Evolutionary conservation across 768 basidiomycete species (phyloP), one percentile per base, ranked within the genome.

Genomic region (Boletales sp.): DNA sequence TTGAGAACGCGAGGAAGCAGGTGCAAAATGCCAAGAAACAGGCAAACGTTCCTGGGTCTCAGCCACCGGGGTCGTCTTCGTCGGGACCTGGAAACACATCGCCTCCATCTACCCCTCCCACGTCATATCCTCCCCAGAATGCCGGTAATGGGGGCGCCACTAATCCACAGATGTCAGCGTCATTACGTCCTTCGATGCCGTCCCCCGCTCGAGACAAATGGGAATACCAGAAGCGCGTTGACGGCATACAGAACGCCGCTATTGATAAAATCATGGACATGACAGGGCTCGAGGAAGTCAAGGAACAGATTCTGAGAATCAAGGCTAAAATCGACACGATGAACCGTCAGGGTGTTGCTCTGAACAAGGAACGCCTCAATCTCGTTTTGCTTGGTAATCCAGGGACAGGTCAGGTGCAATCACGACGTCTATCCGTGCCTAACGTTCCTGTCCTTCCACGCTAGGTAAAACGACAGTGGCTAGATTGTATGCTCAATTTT

Each of bases 381-480:
- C 72, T 78, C 17, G 75, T 73, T 12, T 68, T 88, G 12, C 75
- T 85, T 0, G 86, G 86, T 13, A 88, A 88, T 57, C 86, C 86
- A 4, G 86, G 86, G 9, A 88, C 86, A 63, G 86, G 86, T 86
- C 49, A 27, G 72, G 53, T 30, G 8, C 24, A 27, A 29, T 51
- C 8, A 40, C 7, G 4, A 27, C 4, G 19, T 17, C 4, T 13
- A 17, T 36, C 17, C 32, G 14, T 34, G 24, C 11, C 5, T 27
- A 12, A 17, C 3, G 10, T 13, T 6, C 5, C 17, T 62, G 44
- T 57, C 9, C 2, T 29, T 8, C 5, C 10, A 4, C 34, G 43
- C 2, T 32, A 86, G 85, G 84, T 0, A 86, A 86, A 71, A 87
- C 85, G 0, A 87, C 86, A 0, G 74, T 87, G 6, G 86, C 85